Conservation (phyloP, 2,329 filamentous ascomycete genomes). For the Colletotrichum sp. region DNA sequence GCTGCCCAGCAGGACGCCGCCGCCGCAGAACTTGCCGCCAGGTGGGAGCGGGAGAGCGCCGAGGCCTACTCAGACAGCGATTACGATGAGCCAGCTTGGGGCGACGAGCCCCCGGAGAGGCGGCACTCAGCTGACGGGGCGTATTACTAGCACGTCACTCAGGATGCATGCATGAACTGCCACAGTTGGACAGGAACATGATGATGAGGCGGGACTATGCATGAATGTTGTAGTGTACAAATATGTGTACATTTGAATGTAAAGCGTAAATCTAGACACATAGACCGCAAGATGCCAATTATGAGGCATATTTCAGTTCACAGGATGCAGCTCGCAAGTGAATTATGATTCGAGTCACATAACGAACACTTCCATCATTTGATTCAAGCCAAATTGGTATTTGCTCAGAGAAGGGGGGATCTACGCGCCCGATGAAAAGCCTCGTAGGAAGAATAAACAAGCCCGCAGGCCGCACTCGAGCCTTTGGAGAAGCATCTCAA, state of each 20-base stretch:
- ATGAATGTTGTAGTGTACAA: not conserved
- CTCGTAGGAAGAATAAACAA: not conserved
- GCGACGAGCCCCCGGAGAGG: not conserved
- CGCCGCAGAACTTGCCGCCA: not conserved
- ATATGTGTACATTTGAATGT: not conserved
- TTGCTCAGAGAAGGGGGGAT: slow-evolving; percentile 2
- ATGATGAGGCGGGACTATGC: not conserved
- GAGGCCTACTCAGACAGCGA: not conserved
- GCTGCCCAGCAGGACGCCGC: not conserved
- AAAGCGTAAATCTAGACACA: not conserved
- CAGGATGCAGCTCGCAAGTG: not conserved
- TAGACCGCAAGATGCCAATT: not conserved
- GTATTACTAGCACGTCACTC: not conserved
- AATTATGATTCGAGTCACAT: not conserved
- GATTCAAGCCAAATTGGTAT: slow-evolving; percentile 18
- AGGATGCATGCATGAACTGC: not conserved
- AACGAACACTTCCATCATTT: not conserved
- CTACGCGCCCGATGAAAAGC: slow-evolving; percentile 1
- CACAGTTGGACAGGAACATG: not conserved
- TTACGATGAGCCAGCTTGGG: not conserved
- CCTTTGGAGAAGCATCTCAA: slow-evolving; percentile 2
- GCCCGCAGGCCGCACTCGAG: not conserved
- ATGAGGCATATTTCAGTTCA: not conserved
- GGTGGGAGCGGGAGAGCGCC: not conserved
- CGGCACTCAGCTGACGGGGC: not conserved